Base-by-base conservation (phyloP, 306 rosid genomes). In the Argentina anserina region DNA sequence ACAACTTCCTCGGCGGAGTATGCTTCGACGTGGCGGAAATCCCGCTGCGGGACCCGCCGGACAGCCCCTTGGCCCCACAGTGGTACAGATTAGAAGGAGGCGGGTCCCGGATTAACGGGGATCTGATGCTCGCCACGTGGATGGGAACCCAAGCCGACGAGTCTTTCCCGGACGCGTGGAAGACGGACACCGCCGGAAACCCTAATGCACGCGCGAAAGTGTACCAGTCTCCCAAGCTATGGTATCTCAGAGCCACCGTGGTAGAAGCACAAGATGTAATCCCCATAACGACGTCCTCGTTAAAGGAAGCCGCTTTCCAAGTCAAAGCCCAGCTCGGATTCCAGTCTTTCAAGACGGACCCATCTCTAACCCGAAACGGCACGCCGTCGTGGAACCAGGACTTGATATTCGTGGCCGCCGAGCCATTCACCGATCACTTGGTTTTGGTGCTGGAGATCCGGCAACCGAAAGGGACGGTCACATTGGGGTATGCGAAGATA, bases 51-150 rank as follows among this genome's bases (percentile, higher is more conserved):
- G 98, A 93, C 71, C 97, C 96, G 73, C 97, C 94, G 0, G 96
- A 93, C 46, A 93, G 96, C 47, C 88, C 98, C 0, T 36, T 93
- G 42, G 98, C 98, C 6, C 94, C 97, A 55, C 98, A 93, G 17
- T 93, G 98, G 97, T 93, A 89, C 79, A 81, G 90, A 55, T 29
- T 93, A 25, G 98, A 91, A 43, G 92, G 85, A 1, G 89, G 89
- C 4, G 96, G 85, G 21, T 85, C 89, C 33, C 84, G 69, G 5
- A 70, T 70, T 12, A 78, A 49, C 3, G 94, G 96, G 0, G 92
- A 89, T n/a, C 81, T 93, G 1, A 93, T 93, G 98, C 85, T 93
- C 1, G 97, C 97, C 83, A 93, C 92, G 56, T 93, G 98, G 97
- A 40, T 91, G 0, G 98, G 98, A 0, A 93, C 98, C 0, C 98